Percentiles rank a stretch among this genome's conserved stretches.
Conservation (phyloP, 1,139 yeast genomes). For the Neolecta irregularis region DNA sequence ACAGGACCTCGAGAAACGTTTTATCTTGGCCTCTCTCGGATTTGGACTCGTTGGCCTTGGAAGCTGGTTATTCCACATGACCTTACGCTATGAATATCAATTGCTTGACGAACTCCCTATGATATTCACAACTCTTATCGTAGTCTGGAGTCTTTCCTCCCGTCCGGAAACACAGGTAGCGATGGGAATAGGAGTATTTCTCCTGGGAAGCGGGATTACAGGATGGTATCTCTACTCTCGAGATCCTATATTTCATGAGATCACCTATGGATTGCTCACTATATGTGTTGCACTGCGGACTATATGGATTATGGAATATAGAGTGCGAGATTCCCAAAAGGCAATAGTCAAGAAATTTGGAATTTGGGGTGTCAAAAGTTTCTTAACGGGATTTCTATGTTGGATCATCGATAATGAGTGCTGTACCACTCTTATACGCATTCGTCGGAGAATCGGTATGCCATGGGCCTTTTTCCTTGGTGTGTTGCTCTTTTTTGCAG, state of each 20-base stretch:
- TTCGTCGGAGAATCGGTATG: conserved; percentile 60
- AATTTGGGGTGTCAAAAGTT: conserved; percentile 45
- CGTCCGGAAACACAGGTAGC: conserved; percentile 31
- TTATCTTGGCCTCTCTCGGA: conserved; percentile 56
- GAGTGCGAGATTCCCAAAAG: conserved; percentile 34
- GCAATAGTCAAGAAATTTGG: too few relatives aligned
- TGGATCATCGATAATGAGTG: conserved; percentile 81
- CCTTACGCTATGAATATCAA: conserved; percentile 56
- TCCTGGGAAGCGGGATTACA: conserved; percentile 40
- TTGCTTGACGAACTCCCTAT: conserved; percentile 88
- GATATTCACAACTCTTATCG: conserved; percentile 94
- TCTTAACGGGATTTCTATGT: conserved; percentile 55
- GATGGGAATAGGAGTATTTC: conserved; percentile 20
- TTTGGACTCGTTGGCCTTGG: conserved; percentile 84
- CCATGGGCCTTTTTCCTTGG: conserved; percentile 81
- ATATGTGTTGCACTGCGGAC: conserved; percentile 46
- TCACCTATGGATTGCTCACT: conserved; percentile 54
- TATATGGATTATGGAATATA: conserved; percentile 33
- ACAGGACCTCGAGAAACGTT: conserved; percentile 53
- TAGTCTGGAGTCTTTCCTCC: conserved; percentile 78
- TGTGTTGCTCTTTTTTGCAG: conserved; percentile 37
- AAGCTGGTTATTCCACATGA: conserved; percentile 92
- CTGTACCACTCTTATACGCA: conserved; percentile 46
- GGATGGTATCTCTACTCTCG: conserved; percentile 49
- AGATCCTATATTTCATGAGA: conserved; percentile 80